A percentile compares a stretch with the other conserved stretches of the same genome.
phyloP scores from a whole-genome alignment of 2,329 filamentous ascomycete genomes.

The Magnaporthiopsis rhizophila region DNA sequence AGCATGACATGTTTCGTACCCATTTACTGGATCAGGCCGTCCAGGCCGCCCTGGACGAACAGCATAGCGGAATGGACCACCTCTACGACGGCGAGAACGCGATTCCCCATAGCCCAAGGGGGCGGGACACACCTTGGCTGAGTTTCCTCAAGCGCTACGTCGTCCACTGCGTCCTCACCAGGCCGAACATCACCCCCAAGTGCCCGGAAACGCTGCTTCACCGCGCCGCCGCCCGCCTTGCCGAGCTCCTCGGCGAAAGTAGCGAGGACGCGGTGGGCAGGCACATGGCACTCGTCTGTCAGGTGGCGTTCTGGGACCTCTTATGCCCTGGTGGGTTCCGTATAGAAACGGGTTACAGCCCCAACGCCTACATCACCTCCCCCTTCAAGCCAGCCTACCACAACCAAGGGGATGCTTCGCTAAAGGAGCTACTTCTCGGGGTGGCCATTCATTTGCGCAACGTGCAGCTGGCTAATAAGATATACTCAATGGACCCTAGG shows the following conservation, averaged over 20 bases:
- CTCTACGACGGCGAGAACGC: too few relatives aligned
- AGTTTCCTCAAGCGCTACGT: background rate
- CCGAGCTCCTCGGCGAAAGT: background rate
- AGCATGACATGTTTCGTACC: background rate
- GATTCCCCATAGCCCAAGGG: background rate
- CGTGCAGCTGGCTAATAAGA: background rate
- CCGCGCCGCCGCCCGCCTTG: background rate
- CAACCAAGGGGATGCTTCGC: background rate
- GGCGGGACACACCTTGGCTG: background rate
- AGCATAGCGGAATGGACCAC: too few relatives aligned
- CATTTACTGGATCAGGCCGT: background rate
- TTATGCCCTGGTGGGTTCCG: background rate
- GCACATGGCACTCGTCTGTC: background rate
- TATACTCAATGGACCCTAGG: background rate
- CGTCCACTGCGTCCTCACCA: background rate
- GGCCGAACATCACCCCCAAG: background rate
- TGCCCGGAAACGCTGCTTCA: background rate
- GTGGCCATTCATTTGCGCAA: background rate
- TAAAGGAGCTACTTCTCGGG: background rate
- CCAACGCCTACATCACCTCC: background rate
- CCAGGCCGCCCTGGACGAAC: background rate
- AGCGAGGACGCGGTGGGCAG: background rate
- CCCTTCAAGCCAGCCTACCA: too few relatives aligned
- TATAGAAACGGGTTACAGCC: background rate
- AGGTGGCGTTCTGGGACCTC: constrained; percentile 3